Conservation (phyloP, 225 moss, liverwort and hornwort species). For the Climacium dendroides region DNA sequence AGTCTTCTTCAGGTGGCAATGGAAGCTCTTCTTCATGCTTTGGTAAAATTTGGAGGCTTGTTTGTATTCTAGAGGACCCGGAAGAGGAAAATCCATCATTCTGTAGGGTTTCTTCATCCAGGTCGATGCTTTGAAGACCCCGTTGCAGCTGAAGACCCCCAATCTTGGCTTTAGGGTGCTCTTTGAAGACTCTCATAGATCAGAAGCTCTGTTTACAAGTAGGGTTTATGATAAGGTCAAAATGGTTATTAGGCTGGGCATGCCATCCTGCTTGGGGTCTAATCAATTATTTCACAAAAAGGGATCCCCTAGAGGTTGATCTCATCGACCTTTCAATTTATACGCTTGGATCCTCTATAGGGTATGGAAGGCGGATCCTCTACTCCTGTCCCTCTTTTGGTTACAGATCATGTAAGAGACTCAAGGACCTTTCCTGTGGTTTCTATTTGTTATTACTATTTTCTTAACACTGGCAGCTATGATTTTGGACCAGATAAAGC, state of each 20-base stretch:
- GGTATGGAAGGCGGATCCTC: neutral
- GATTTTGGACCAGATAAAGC: slow-evolving; percentile 19
- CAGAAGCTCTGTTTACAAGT: neutral
- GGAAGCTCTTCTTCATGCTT: neutral
- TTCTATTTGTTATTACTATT: neutral
- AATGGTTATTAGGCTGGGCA: neutral
- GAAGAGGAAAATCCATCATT: neutral
- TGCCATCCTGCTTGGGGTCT: neutral
- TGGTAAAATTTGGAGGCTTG: neutral
- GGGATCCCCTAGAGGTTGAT: neutral
- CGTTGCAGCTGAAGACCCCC: neutral
- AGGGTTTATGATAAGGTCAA: neutral
- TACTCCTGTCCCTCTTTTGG: neutral
- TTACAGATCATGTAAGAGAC: neutral
- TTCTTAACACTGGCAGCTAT: neutral
- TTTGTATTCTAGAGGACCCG: neutral
- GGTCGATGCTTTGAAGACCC: neutral
- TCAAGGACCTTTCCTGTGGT: neutral
- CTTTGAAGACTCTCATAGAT: neutral
- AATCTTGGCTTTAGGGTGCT: neutral
- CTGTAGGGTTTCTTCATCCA: neutral
- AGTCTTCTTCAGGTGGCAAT: neutral
- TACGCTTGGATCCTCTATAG: neutral
- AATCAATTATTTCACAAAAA: neutral
- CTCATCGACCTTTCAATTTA: neutral